Percentiles rank a stretch among this genome's conserved stretches.
Evolutionary conservation across 352 stramenopile species (phyloP).

Genomic region (Pythium inflatum): DNA sequence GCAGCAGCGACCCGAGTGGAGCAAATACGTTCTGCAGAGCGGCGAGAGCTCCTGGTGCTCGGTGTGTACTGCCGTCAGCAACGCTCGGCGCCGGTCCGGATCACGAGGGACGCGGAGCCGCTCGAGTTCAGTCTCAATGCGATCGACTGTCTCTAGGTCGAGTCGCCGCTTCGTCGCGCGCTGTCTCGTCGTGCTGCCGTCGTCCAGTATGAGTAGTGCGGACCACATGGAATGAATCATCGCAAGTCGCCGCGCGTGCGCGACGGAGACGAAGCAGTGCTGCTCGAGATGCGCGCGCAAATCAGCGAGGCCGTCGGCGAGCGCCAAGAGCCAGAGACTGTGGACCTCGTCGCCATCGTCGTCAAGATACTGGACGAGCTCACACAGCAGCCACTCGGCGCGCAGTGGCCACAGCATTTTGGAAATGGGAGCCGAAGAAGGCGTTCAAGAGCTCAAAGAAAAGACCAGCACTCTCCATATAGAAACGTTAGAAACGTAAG

Average conservation of each 20-base stretch:
- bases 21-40: too few relatives aligned
- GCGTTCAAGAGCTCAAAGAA: too few relatives aligned
- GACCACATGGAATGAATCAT: constrained; percentile 1
- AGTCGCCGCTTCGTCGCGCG: too few relatives aligned
- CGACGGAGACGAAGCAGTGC: neutral
- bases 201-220: neutral
- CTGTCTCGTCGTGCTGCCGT: too few relatives aligned
- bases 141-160: too few relatives aligned
- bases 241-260: neutral
- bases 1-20: too few relatives aligned
- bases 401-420: too few relatives aligned
- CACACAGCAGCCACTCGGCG: neutral
- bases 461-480: too few relatives aligned
- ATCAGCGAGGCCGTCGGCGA: neutral
- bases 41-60: too few relatives aligned
- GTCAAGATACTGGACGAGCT: neutral
- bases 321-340: neutral
- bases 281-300: neutral
- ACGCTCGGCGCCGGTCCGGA: neutral
- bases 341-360: neutral
- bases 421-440: too few relatives aligned
- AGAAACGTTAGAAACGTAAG: too few relatives aligned
- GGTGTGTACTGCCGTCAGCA: too few relatives aligned
- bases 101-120: neutral
- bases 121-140: neutral